Evolutionary conservation across 768 basidiomycete species (phyloP).

Genomic region (Galerina sulciceps): DNA sequence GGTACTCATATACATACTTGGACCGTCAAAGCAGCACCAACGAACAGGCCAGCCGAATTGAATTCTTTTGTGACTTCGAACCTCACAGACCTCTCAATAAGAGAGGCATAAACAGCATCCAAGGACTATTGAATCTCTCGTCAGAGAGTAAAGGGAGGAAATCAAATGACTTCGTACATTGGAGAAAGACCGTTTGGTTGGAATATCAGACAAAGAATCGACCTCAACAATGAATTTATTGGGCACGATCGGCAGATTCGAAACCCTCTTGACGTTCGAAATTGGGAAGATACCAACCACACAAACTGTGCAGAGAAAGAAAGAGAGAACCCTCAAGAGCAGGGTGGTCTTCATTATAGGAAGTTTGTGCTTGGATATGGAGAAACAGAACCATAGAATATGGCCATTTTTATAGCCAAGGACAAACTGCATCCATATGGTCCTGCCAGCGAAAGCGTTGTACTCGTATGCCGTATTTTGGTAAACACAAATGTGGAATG

Average conservation of each 20-base stretch:
- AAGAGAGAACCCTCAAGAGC: conserved; percentile 28
- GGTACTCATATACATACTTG: conserved; percentile 32
- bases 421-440: background rate
- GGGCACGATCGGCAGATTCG: conserved; percentile 41
- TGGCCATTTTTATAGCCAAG: background rate
- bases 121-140: conserved; percentile 40
- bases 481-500: too few species aligned
- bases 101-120: conserved; percentile 48
- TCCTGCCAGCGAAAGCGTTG: too few species aligned
- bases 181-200: conserved; percentile 36
- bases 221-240: conserved; percentile 66
- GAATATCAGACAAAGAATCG: conserved; percentile 41
- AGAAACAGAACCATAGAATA: background rate
- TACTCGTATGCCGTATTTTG: too few species aligned
- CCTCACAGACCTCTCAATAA: conserved; percentile 45
- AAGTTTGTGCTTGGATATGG: background rate
- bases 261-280: conserved; percentile 40
- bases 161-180: conserved; percentile 23
- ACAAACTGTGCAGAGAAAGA: conserved; percentile 25
- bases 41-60: conserved; percentile 55
- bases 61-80: conserved; percentile 57
- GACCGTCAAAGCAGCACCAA: conserved; percentile 60
- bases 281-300: conserved; percentile 35
- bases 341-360: conserved; percentile 36
- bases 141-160: background rate